phyloP scores from a whole-genome alignment of 139 green algal genomes.

The Nannochloris sp. region DNA sequence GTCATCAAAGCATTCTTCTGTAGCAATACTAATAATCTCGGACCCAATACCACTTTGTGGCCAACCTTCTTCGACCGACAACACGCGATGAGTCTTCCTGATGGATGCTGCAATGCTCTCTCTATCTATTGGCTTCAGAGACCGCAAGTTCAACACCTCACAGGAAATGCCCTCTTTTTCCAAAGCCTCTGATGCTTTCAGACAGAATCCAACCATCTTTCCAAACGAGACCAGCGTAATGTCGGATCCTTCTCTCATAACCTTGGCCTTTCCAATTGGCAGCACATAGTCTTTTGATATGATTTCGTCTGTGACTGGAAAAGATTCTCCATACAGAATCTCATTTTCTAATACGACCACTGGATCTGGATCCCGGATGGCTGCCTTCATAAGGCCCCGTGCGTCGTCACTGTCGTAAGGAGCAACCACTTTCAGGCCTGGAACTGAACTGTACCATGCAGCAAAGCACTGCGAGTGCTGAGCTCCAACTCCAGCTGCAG shows the following conservation, averaged over 20 bases:
- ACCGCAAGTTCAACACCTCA: conserved; percentile 91
- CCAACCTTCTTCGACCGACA: conserved; percentile 96
- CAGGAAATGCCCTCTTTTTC: conserved; percentile 77
- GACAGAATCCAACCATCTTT: conserved; percentile 89
- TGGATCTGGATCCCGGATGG: conserved; percentile 93
- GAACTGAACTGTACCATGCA: conserved; percentile 87
- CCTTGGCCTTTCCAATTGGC: conserved; percentile 96
- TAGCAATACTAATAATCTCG: conserved; percentile 69
- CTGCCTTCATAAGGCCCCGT: conserved; percentile 88
- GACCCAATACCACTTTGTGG: conserved; percentile 80
- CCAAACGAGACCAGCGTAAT: conserved; percentile 85
- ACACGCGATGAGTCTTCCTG: conserved; percentile 80
- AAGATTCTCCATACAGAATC: conserved; percentile 87
- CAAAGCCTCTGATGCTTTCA: conserved; percentile 83
- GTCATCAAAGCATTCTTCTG: conserved; percentile 94
- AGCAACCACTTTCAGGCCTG: conserved; percentile 95
- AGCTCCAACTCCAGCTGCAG: conserved; percentile 88
- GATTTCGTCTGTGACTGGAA: conserved; percentile 56
- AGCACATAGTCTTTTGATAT: conserved; percentile 89
- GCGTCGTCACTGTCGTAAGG: conserved; percentile 93
- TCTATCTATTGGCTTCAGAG: conserved; percentile 87
- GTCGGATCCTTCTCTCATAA: conserved; percentile 73
- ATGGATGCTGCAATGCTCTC: conserved; percentile 74
- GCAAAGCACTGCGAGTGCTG: conserved; percentile 99
- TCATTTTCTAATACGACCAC: conserved; percentile 98